Evolutionary conservation across 2,329 filamentous ascomycete species (phyloP), one percentile per base, ranked within the genome.

Genomic region (Emydomyces testavorans): DNA sequence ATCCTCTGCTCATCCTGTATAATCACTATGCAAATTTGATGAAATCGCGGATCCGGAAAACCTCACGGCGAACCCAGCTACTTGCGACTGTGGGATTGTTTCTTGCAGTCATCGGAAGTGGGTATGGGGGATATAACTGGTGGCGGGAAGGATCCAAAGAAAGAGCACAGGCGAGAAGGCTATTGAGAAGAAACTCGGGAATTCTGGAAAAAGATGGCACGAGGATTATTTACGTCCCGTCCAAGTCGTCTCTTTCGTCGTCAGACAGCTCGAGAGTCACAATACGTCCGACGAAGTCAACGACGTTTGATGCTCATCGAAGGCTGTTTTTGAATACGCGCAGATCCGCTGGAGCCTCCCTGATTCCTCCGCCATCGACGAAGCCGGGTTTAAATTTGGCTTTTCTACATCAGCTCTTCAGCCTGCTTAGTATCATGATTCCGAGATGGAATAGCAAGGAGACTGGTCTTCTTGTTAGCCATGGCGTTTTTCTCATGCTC

Each of bases 381-480:
- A 96, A 94, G 64, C 88, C 92, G 0, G 92, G 92, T 0, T 71
- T 98, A 32, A 98, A 98, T 62, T 74, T 98, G 50, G 92, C 92
- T 8, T 98, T 98, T 60, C 67, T 98, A 46, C 92, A 98, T 64
- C 92, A 98, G 66, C 96, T 98, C 58, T 74, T 96, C 44, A 95
- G 90, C 60, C 70, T 98, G 47, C 79, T 96, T 70, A 95, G 88
- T 67, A 96, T 98, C 61, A 94, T 96, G 87, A 85, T 98, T 53
- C 92, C 92, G 4, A 75, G 90, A 53, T 94, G 90, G 84, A 83
- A 83, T 13, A 94, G 88, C 65, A 98, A 98, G 64, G 92, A 96
- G 70, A 89, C 90, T 0, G 90, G 89, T 1, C 69, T 98, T 53
- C 72, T 98, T 24, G 67, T 94, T 53, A 92, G 88, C 59, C 92